Evolutionary conservation across 306 rosid species (phyloP), one percentile per base, ranked within the genome.

Genomic region (Lagenaria siceraria): DNA sequence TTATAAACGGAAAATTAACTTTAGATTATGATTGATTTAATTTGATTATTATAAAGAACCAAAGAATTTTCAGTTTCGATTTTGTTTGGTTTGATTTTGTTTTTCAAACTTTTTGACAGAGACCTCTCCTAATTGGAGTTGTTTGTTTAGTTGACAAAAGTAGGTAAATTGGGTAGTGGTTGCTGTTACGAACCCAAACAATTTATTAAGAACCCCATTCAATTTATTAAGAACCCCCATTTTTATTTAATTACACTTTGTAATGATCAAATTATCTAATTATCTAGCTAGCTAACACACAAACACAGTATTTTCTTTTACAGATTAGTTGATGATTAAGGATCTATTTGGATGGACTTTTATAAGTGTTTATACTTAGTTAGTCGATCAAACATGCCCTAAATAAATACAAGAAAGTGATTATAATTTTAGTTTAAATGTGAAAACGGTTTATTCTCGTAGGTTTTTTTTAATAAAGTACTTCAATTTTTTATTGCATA

Each of bases 131-230:
- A 63, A 3, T 31, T 31, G 70, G 70, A 17, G 46, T 18, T 63
- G 46, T 63, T 63, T 63, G 46, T 63, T 15, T 31, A 33, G 70
- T 35, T 63, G 70, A 63, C 15, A 63, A 63, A 33, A 63, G 43
- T 63, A 63, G 70, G 70, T 33, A 63, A 63, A 63, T 63, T 63
- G 38, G 70, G 70, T 63, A 15, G 43, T 63, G 70, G 70, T 63
- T 63, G 70, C 46, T 63, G 46, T 63, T 63, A 33, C 8, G 22
- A 63, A 33, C 42, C 24, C 43, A 63, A 63, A 63, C 25, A 33
- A 31, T 62, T 27, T 7, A 31, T 29, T 61, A 31, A 29, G 42
- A 29, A 15, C 12, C 46, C 36, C 36, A 29, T 29, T 29, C 33
- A 29, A 29, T 29, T 29, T 29, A 29, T 43, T 43, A 43, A 43